These are phyloP conservation scores for Fraxinus xanthoxyloides DNA, from an alignment of 305 asterid species.

Conservation along the genomic window DNA sequence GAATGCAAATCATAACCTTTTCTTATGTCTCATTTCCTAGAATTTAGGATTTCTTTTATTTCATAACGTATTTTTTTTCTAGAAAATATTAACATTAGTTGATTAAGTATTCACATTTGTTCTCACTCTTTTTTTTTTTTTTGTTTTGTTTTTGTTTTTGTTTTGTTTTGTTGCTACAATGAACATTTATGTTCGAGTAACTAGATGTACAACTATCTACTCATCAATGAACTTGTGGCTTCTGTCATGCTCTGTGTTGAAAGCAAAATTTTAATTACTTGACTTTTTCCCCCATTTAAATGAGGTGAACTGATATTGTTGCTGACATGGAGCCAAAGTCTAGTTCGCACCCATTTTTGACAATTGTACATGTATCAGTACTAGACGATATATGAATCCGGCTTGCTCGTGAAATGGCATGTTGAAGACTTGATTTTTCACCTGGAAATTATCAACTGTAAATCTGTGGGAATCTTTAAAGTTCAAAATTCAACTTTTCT, in stretches of 20 bases:
- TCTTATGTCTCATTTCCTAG: not conserved
- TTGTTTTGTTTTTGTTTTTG: too few relatives aligned
- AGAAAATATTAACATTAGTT: not conserved
- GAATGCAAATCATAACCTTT: not conserved
- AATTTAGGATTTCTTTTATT: not conserved
- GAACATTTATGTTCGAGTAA: conserved; percentile 8
- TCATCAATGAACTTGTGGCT: conserved; percentile 16
- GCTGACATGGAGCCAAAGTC: not conserved
- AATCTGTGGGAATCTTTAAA: conserved; percentile 9
- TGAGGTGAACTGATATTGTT: not conserved
- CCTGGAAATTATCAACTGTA: not conserved
- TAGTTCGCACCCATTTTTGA: not conserved
- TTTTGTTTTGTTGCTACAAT: not conserved
- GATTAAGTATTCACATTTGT: not conserved
- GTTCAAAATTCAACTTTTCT: conserved; percentile 8
- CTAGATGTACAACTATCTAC: conserved; percentile 12
- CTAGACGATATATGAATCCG: not conserved
- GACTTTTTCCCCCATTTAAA: not conserved
- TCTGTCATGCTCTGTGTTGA: not conserved
- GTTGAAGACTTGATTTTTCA: conserved; percentile 4
- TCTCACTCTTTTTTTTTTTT: not conserved
- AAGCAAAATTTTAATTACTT: not conserved
- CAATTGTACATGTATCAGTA: too few relatives aligned
- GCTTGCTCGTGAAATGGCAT: not conserved
- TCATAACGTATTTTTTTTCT: not conserved